A percentile compares a stretch with the other conserved stretches of the same genome.
phyloP scores from a whole-genome alignment of 129 eudicot genomes.

The Deinandra increscens region DNA sequence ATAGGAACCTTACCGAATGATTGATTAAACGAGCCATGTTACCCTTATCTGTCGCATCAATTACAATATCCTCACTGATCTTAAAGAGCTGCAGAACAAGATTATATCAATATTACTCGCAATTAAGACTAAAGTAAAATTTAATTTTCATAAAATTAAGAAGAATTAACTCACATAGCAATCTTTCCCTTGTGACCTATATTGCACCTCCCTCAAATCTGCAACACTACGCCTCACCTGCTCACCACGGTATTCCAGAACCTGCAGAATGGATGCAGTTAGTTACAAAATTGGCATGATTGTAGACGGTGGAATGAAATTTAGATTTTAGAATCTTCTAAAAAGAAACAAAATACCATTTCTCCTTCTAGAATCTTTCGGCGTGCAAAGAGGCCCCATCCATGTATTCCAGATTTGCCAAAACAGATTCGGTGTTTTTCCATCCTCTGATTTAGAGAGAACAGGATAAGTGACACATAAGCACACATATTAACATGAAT shows the following conservation, averaged over 20 bases:
- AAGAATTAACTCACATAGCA: constrained; percentile 60
- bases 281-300: background rate
- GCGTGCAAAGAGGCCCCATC: constrained; percentile 99
- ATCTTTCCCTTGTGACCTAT: constrained; percentile 71
- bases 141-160: background rate
- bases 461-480: background rate
- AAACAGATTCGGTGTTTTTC: constrained; percentile 75
- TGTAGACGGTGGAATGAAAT: background rate
- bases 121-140: constrained; percentile 3
- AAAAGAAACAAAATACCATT: constrained; percentile 48
- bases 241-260: constrained; percentile 89
- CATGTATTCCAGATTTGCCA: constrained; percentile 95
- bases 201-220: constrained; percentile 69
- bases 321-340: background rate
- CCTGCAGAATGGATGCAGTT: constrained; percentile 38
- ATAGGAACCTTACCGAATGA: constrained; percentile 68
- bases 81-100: constrained; percentile 68
- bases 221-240: constrained; percentile 78
- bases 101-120: constrained; percentile 3
- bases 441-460: constrained; percentile 50
- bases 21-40: constrained; percentile 89
- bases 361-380: constrained; percentile 83
- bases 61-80: constrained; percentile 84
- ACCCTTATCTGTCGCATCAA: constrained; percentile 86
- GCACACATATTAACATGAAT: constrained; percentile 4